These are phyloP conservation scores for Grosmannia penicillata DNA, from an alignment of 2,329 filamentous ascomycete species.

Conservation along the genomic window DNA sequence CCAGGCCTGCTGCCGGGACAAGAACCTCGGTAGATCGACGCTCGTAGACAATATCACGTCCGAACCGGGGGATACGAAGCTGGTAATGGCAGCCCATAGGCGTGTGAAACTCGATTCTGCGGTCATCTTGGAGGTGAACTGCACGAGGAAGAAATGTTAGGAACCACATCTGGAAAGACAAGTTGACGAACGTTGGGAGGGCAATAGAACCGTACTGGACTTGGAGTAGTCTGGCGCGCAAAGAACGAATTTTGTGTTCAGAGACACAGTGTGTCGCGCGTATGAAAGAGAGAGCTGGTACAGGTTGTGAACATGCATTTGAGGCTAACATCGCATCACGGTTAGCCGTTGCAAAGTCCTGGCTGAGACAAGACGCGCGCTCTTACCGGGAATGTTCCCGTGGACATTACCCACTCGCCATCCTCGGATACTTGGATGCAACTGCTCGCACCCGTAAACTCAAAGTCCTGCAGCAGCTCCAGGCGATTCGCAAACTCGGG, in stretches of 20 bases:
- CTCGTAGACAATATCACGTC: slow-evolving; percentile 78
- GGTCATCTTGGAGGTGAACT: slow-evolving; percentile 81
- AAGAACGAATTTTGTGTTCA: slow-evolving; percentile 84
- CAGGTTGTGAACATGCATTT: slow-evolving; percentile 92
- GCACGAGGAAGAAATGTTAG: slow-evolving; percentile 70
- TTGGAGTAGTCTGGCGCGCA: slow-evolving; percentile 88
- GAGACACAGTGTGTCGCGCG: slow-evolving; percentile 75
- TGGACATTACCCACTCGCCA: slow-evolving; percentile 95
- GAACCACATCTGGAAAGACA: not conserved
- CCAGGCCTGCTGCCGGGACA: slow-evolving; percentile 75
- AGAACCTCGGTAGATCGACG: slow-evolving; percentile 69
- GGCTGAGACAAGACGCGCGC: slow-evolving; percentile 14
- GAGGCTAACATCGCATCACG: slow-evolving; percentile 24
- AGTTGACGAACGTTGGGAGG: slow-evolving; percentile 72
- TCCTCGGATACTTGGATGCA: slow-evolving; percentile 87
- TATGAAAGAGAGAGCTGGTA: slow-evolving; percentile 89
- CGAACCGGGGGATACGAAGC: slow-evolving; percentile 83
- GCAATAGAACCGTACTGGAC: slow-evolving; percentile 38
- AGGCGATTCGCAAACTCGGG: slow-evolving; percentile 86
- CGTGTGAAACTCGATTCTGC: slow-evolving; percentile 85
- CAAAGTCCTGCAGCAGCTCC: slow-evolving; percentile 92
- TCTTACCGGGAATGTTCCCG: slow-evolving; percentile 50
- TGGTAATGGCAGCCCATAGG: slow-evolving; percentile 76
- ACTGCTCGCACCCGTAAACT: slow-evolving; percentile 70
- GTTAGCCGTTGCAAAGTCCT: not conserved